Percentiles rank a stretch among this genome's conserved stretches.
Conservation (phyloP, 2,329 filamentous ascomycete species). For the Beauveria varroae region DNA sequence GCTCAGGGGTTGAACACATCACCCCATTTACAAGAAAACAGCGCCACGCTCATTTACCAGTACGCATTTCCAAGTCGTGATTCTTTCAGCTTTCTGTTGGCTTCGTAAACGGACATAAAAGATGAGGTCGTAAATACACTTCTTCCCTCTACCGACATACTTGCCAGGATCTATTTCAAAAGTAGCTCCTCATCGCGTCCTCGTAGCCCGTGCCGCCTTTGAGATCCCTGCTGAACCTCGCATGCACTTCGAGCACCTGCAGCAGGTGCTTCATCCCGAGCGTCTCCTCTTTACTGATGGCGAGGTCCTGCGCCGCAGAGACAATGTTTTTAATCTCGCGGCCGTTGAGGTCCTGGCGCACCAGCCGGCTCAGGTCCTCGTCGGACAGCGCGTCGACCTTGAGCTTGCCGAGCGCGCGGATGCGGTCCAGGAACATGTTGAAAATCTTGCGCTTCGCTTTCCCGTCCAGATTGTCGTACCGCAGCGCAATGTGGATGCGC, state of each 20-base stretch:
- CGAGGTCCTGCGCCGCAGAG: constrained; percentile 73
- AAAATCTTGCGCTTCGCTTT: constrained; percentile 75
- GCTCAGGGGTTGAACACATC: too few relatives aligned
- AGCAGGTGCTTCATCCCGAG: constrained; percentile 74
- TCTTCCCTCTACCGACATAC: too few relatives aligned
- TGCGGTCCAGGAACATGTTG: constrained; percentile 73
- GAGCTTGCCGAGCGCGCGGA: constrained; percentile 56
- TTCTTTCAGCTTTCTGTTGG: too few relatives aligned
- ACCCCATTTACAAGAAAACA: too few relatives aligned
- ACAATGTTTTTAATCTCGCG: constrained; percentile 83
- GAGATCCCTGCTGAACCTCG: constrained; percentile 76
- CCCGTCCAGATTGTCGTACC: constrained; percentile 66
- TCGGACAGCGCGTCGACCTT: constrained; percentile 55
- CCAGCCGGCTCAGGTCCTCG: constrained; percentile 58
- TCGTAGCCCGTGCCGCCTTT: constrained; percentile 73
- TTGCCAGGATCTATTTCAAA: constrained; percentile 25
- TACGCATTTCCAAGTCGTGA: too few relatives aligned
- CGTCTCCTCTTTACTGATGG: constrained; percentile 63
- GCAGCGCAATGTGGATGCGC: constrained; percentile 76
- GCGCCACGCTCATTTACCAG: too few relatives aligned
- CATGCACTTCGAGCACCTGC: constrained; percentile 75
- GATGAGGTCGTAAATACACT: too few relatives aligned
- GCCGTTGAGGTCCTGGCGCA: constrained; percentile 56
- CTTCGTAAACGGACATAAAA: too few relatives aligned
- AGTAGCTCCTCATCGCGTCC: constrained; percentile 79